Base-by-base conservation (phyloP, 2,329 filamentous ascomycete genomes). In the Eurotiales sp. region DNA sequence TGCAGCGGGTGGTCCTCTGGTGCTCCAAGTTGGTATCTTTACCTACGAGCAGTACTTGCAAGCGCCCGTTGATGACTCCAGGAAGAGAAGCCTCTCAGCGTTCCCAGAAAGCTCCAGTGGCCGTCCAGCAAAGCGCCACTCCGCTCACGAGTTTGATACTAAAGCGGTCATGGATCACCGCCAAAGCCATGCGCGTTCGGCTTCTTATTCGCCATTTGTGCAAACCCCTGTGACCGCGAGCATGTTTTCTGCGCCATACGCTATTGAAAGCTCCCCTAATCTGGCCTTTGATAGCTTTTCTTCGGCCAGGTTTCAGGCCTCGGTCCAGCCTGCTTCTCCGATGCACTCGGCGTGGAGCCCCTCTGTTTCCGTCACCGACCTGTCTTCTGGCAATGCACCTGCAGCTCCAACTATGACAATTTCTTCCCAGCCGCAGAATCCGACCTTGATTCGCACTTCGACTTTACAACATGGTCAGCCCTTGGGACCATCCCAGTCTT, bases 371-470 rank as follows among this genome's bases (percentile, higher is more conserved):
- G 67, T 75, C 4, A 68, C 77, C 21, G 68, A 67, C 12, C 67
- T 76, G 12, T 67, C 73, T 11, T 62, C 73, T 57, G 59, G 64
- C 47, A 64, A 71, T 39, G 52, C 64, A 41, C 55, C 63, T 67
- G 55, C 62, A 64, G 53, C 61, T 66, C 56, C 64, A 75, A 40
- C 64, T 74, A 45, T 51, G 41, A 66, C 75, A 36, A 78, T 80
- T 5, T 73, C 77, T 10, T 59, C 63, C 42, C 63, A 68, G 45
- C 58, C 70, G 8, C 63, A 75, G 27, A 81, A 80, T 52, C 85
- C 84, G 34, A 78, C 80, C 21, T 68, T 88, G 52, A 83, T 88
- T 50, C 78, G 85, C 52, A 87, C 85, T 4, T 86, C 85, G 2
- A 86, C 83, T 2, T 68, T 88, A 43, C 80, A 82, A 54, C 77